These are phyloP conservation scores for Pseudevernia furfuracea DNA, from an alignment of 495 filamentous ascomycete genomes.

Conservation along the genomic window DNA sequence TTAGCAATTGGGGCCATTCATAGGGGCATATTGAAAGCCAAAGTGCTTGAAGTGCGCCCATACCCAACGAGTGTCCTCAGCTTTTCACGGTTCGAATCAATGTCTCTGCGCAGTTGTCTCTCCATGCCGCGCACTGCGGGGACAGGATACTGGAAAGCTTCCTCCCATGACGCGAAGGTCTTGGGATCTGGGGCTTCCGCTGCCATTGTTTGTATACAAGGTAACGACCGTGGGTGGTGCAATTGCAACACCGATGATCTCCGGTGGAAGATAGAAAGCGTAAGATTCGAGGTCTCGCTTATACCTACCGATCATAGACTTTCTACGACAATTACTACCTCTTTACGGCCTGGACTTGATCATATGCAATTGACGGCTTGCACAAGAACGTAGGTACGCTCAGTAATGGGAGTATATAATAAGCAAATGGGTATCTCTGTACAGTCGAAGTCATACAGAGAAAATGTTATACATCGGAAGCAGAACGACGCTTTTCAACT, in stretches of 20 bases:
- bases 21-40: background rate
- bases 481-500: conserved; percentile 26
- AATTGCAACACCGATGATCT: background rate
- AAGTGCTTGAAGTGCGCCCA: conserved; percentile 18
- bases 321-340: background rate
- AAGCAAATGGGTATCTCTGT: background rate
- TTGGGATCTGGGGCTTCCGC: conserved; percentile 50
- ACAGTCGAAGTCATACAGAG: background rate
- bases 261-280: background rate
- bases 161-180: conserved; percentile 55
- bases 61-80: conserved; percentile 87
- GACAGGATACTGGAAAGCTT: conserved; percentile 60
- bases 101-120: conserved; percentile 53
- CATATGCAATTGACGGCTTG: background rate
- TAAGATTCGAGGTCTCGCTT: background rate
- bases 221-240: background rate
- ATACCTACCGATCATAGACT: background rate
- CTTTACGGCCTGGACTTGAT: background rate
- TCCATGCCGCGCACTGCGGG: conserved; percentile 56
- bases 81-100: conserved; percentile 77
- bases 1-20: background rate
- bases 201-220: conserved; percentile 40
- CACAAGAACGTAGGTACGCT: background rate
- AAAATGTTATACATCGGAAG: background rate
- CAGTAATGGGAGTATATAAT: background rate